These are phyloP conservation scores for Magnusiomyces ingens DNA, from an alignment of 1,139 yeast species.

Conservation along the genomic window DNA sequence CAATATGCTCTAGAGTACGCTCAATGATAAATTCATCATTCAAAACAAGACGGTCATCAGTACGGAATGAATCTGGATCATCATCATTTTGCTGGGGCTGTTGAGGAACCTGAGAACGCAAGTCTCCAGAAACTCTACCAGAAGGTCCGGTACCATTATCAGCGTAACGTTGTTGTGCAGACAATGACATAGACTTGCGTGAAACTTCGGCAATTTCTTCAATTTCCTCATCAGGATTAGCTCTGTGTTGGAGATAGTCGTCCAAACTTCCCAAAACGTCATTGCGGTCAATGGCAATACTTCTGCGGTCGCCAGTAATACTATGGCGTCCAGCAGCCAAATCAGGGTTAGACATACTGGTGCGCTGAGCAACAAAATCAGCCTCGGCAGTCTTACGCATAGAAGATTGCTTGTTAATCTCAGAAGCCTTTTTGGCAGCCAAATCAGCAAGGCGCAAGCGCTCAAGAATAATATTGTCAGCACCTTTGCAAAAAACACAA, in stretches of 20 bases:
- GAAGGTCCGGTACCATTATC: conserved; percentile 34
- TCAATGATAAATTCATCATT: conserved; percentile 78
- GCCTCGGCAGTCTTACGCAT: conserved; percentile 77
- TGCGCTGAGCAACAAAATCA: conserved; percentile 49
- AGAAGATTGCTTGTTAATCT: conserved; percentile 52
- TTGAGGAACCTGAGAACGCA: conserved; percentile 1
- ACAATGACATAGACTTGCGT: conserved; percentile 56
- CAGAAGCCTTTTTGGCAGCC: conserved; percentile 57
- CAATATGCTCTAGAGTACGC: conserved; percentile 81
- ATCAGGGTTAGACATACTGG: conserved; percentile 31
- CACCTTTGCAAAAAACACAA: conserved; percentile 85
- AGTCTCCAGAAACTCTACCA: neutral
- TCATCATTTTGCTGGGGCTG: neutral
- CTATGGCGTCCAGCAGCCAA: conserved; percentile 11
- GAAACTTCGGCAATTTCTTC: conserved; percentile 54
- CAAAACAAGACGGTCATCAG: conserved; percentile 55
- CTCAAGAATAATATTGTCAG: conserved; percentile 87
- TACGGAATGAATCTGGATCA: conserved; percentile 28
- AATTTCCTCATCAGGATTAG: conserved; percentile 48
- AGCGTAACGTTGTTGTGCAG: conserved; percentile 52
- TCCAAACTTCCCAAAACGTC: conserved; percentile 41
- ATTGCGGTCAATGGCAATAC: conserved; percentile 26
- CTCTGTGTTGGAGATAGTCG: conserved; percentile 44
- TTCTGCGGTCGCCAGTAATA: conserved; percentile 21
- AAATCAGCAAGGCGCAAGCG: conserved; percentile 50